Evolutionary conservation across 192 early-diverging fungal genomes (phyloP), one percentile per base, ranked within the genome.

Genomic region (Coemansia aciculifera): DNA sequence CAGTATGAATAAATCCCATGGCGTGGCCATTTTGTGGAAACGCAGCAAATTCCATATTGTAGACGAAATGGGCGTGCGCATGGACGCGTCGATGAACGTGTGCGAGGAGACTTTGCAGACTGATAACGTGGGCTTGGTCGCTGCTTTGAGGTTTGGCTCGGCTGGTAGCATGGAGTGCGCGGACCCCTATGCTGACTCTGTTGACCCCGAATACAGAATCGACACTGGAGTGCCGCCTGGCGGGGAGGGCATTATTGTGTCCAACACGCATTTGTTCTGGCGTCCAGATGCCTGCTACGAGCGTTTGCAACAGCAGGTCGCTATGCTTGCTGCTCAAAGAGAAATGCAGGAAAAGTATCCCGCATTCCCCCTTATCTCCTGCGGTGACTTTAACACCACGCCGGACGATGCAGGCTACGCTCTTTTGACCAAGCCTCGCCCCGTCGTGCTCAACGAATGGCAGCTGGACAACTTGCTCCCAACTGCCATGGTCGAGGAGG

Each of bases 391-490:
- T 69, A 88, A 88, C 60, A 88, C 86, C 9, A 88, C 86, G 1
- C 86, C 86, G 1, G 81, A 85, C 31, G 86, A 88, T 61, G 86
- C 85, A 40, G 85, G 81, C 11, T 88, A 88, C 72, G 78, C 74
- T 42, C 72, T 85, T 17, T 66, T 86, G 71, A 86, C 85, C 15
- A 84, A 73, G 61, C 51, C 71, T 48, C 79, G 85, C 10, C 85
- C 86, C 0, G 73, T 85, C 9, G 49, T 59, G 4, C 82, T 84
- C 21, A 84, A 64, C 52, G 81, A 84, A 12, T 66, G 67, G 73
- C 81, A 84, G 68, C 59, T 73, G 8, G 81, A 84, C 34, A 78
- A 84, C 42, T 48, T 84, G 59, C 70, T 84, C 11, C 81, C 81
- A 21, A 62, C 38, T 27, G 48, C 71, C 3, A 27, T 57, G 19